A percentile compares a stretch with the other conserved stretches of the same genome.
These are phyloP conservation scores for Oxytropis ochrocephala DNA, from an alignment of 306 rosid genomes.

Conservation along the genomic window DNA sequence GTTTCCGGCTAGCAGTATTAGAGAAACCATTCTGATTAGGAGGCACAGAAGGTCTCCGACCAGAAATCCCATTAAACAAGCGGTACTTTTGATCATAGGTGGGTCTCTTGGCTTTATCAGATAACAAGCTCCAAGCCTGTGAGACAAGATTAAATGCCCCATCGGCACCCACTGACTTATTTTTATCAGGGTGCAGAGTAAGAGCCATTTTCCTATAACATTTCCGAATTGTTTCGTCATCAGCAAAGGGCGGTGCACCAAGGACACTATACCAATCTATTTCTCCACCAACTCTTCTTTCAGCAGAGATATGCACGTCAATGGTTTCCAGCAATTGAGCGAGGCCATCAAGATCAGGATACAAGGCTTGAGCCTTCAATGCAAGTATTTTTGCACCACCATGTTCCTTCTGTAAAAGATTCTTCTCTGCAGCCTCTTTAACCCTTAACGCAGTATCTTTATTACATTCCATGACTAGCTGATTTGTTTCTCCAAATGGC, in stretches of 20 bases:
- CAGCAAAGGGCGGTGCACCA: constrained; percentile 51
- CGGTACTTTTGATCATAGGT: constrained; percentile 36
- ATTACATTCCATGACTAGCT: constrained; percentile 53
- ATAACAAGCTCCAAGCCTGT: constrained; percentile 61
- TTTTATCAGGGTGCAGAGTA: constrained; percentile 67
- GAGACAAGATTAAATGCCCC: constrained; percentile 66
- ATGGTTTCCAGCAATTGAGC: constrained; percentile 47
- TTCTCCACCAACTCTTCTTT: constrained; percentile 42
- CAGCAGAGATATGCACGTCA: constrained; percentile 58
- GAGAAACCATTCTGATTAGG: constrained; percentile 34
- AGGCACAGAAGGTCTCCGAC: constrained; percentile 21
- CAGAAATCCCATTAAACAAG: constrained; percentile 11
- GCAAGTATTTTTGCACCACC: constrained; percentile 56
- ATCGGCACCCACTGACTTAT: constrained; percentile 70
- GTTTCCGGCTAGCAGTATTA: constrained; percentile 18
- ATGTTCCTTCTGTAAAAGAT: constrained; percentile 32
- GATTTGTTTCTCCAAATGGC: constrained; percentile 12
- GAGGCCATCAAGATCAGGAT: constrained; percentile 60
- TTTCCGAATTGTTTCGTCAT: constrained; percentile 53
- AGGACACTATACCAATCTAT: constrained; percentile 72
- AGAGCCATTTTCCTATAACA: constrained; percentile 51
- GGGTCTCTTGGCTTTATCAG: constrained; percentile 43
- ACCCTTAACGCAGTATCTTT: constrained; percentile 51
- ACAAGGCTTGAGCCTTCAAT: constrained; percentile 49
- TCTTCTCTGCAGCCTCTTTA: constrained; percentile 65